These are phyloP conservation scores for Paragyromitra xinjiangensis DNA, from an alignment of 495 filamentous ascomycete species.

Conservation along the genomic window DNA sequence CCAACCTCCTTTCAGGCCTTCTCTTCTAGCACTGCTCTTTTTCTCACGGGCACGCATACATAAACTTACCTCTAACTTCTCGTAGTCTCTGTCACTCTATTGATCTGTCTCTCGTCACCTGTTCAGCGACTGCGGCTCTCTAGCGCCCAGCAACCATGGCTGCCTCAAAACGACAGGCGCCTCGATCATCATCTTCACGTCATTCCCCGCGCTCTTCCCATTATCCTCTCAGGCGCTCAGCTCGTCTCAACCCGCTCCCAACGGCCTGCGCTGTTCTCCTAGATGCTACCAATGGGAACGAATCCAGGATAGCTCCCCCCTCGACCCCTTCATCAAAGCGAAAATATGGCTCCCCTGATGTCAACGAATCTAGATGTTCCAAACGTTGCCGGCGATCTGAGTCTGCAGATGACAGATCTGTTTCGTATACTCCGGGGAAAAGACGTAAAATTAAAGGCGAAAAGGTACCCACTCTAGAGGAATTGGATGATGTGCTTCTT, in stretches of 20 bases:
- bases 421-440: slow-evolving; percentile 18
- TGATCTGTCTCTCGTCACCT: neutral
- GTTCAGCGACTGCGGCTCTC: neutral
- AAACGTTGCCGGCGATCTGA: slow-evolving; percentile 1
- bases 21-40: neutral
- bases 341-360: slow-evolving; percentile 9
- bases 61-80: neutral
- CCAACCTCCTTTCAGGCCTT: neutral
- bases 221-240: slow-evolving; percentile 31
- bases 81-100: neutral
- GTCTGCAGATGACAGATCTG: neutral
- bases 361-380: slow-evolving; percentile 1
- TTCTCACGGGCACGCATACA: neutral
- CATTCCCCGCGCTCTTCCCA: neutral
- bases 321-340: slow-evolving; percentile 17
- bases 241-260: slow-evolving; percentile 35
- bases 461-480: slow-evolving; percentile 28
- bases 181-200: slow-evolving; percentile 7
- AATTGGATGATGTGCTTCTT: slow-evolving; percentile 23
- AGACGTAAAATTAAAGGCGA: slow-evolving; percentile 35
- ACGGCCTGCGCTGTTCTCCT: slow-evolving; percentile 8
- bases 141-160: slow-evolving; percentile 1
- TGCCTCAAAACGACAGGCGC: neutral
- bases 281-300: neutral
- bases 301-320: neutral